Percentiles rank a stretch among this genome's conserved stretches.
phyloP scores from a whole-genome alignment of 768 basidiomycete genomes.

The Udeniomyces megalosporus region DNA sequence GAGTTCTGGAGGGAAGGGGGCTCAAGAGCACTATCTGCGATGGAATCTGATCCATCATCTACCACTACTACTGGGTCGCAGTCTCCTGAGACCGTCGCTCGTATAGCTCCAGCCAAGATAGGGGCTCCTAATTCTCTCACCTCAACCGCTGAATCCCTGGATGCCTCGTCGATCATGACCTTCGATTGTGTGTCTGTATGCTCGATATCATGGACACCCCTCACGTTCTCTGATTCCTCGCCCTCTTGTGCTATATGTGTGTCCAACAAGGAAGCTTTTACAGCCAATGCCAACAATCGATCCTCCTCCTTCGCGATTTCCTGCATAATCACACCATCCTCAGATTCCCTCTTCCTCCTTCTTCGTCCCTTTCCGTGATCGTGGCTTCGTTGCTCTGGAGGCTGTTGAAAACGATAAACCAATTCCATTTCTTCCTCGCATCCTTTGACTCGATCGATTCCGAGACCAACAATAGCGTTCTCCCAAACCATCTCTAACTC shows the following conservation, averaged over 20 bases:
- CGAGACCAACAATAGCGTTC: conserved; percentile 21
- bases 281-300: background rate
- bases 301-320: conserved; percentile 19
- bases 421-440: conserved; percentile 24
- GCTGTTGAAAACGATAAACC: conserved; percentile 23
- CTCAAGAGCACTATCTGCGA: no score
- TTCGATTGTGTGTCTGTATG: no score
- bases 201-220: no score
- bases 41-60: no score
- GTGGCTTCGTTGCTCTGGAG: conserved; percentile 10
- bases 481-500: conserved; percentile 23
- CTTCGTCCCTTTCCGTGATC: conserved; percentile 14
- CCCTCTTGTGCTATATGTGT: background rate
- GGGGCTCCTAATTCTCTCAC: no score
- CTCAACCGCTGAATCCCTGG: no score
- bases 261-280: background rate
- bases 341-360: background rate
- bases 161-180: no score
- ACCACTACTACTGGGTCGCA: no score
- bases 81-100: background rate
- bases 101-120: background rate
- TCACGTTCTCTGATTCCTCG: no score
- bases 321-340: background rate
- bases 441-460: conserved; percentile 20
- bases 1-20: no score